Evolutionary conservation across 495 filamentous ascomycete species (phyloP).

Genomic region (Daldinia grandis): DNA sequence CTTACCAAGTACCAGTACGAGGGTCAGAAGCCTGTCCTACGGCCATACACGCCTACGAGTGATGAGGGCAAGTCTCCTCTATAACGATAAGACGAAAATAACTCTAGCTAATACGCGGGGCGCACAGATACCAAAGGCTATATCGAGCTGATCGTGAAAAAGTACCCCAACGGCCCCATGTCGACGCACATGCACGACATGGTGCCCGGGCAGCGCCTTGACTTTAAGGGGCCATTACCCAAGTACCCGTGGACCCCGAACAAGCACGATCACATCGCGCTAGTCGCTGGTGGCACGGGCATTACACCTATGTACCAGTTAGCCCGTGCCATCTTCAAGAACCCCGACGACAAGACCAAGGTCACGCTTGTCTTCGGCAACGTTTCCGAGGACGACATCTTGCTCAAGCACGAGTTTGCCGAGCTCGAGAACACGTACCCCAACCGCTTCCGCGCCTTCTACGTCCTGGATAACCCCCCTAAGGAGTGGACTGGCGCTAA

Average conservation of each 20-base stretch:
- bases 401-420: slow-evolving; percentile 83
- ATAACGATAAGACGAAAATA: background rate
- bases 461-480: slow-evolving; percentile 87
- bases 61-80: slow-evolving; percentile 72
- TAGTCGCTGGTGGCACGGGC: slow-evolving; percentile 94
- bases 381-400: slow-evolving; percentile 82
- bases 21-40: slow-evolving; percentile 81
- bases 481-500: slow-evolving; percentile 77
- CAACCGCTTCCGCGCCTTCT: slow-evolving; percentile 90
- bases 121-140: slow-evolving; percentile 70
- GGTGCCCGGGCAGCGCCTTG: slow-evolving; percentile 78
- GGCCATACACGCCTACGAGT: slow-evolving; percentile 91
- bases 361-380: slow-evolving; percentile 95
- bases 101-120: slow-evolving; percentile 28
- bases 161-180: slow-evolving; percentile 91
- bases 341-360: slow-evolving; percentile 95
- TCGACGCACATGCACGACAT: slow-evolving; percentile 85
- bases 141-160: slow-evolving; percentile 90
- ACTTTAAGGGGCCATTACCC: slow-evolving; percentile 92
- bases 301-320: slow-evolving; percentile 95
- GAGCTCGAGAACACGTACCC: slow-evolving; percentile 91
- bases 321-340: slow-evolving; percentile 84
- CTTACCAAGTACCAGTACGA: slow-evolving; percentile 86
- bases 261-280: slow-evolving; percentile 92
- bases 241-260: slow-evolving; percentile 93